These are phyloP conservation scores for Phaeophleospora eucalypticola DNA, from an alignment of 2,329 filamentous ascomycete genomes.

Conservation along the genomic window DNA sequence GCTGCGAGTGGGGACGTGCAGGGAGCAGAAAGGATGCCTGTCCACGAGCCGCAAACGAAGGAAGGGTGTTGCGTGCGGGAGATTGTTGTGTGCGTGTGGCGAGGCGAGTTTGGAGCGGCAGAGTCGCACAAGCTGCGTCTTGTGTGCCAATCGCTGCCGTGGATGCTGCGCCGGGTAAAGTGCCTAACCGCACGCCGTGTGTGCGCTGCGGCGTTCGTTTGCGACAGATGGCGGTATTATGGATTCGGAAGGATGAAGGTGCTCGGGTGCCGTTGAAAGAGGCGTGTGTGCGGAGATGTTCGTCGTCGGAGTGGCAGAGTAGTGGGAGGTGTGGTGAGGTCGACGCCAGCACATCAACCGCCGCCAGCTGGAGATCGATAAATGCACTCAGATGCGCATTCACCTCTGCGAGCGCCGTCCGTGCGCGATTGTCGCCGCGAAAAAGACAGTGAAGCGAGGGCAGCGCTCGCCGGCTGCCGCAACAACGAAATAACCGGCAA, in stretches of 20 bases:
- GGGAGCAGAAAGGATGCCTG: background rate
- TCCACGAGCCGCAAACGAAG: background rate
- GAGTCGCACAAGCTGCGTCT: background rate
- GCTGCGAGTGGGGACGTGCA: background rate
- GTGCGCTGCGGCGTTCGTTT: background rate
- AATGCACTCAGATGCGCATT: background rate
- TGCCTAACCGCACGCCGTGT: background rate
- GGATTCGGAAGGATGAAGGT: background rate
- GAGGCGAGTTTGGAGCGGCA: conserved; percentile 1
- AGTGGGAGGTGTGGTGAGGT: background rate
- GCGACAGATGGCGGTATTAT: background rate
- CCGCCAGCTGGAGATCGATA: background rate
- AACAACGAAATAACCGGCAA: too few species aligned
- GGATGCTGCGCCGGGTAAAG: background rate
- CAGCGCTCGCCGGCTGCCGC: too few species aligned
- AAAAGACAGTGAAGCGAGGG: too few species aligned
- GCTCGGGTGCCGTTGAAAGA: background rate
- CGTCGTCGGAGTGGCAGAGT: background rate
- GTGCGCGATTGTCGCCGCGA: too few species aligned
- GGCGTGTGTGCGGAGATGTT: background rate
- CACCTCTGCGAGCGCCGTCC: background rate
- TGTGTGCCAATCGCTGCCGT: conserved; percentile 2
- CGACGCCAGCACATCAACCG: background rate
- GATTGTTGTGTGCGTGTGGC: conserved; percentile 1
- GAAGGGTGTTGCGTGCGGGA: background rate